phyloP scores from a whole-genome alignment of 139 green algal genomes.

The Chlorella sorokiniana region DNA sequence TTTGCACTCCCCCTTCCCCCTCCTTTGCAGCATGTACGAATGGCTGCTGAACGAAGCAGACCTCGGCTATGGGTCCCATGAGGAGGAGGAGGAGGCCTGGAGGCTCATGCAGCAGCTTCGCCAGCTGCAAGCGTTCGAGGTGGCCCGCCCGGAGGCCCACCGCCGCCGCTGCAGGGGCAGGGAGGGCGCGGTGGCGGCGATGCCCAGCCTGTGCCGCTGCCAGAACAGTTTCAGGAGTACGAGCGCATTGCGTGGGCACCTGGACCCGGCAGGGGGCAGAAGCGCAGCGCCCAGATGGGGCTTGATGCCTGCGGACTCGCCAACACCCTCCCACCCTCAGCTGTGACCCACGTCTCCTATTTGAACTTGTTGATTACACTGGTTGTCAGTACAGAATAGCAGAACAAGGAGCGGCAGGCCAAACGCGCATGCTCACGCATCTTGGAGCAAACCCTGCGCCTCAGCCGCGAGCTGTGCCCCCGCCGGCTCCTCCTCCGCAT shows the following conservation, averaged over 20 bases:
- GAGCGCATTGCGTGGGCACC: neutral
- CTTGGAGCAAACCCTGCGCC: neutral
- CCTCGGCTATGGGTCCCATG: neutral
- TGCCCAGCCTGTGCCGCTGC: too few relatives aligned
- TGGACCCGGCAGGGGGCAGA: neutral
- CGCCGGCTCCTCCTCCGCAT: neutral
- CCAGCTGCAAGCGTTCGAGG: neutral
- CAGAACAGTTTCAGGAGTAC: neutral
- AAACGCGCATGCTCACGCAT: neutral
- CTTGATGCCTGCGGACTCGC: too few relatives aligned
- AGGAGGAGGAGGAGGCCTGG: constrained; percentile 27
- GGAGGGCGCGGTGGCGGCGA: neutral
- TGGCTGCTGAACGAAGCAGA: constrained; percentile 18
- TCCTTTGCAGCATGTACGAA: constrained; percentile 17
- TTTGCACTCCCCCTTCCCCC: neutral
- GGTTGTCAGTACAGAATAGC: too few relatives aligned
- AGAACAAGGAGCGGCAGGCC: too few relatives aligned
- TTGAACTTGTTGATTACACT: too few relatives aligned
- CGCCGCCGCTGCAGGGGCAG: too few relatives aligned
- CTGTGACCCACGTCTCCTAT: too few relatives aligned
- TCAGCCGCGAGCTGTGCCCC: neutral
- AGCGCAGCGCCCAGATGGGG: neutral
- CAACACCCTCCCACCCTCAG: too few relatives aligned
- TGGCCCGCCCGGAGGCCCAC: neutral
- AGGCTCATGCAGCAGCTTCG: neutral